Conservation (phyloP, 345 rosid species). For the Pistacia atlantica region DNA sequence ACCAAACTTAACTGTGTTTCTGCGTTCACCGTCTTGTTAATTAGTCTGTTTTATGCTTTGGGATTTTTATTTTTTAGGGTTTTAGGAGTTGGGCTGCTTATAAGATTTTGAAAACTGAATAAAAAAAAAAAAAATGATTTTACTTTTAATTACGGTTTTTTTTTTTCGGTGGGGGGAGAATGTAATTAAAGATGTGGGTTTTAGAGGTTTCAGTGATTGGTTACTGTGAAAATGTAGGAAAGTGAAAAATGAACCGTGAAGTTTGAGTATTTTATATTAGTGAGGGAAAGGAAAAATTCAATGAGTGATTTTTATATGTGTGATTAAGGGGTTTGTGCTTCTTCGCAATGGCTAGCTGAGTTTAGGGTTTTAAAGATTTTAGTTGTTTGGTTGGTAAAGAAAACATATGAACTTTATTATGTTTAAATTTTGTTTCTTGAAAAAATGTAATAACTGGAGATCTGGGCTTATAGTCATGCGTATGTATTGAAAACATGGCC, state of each 20-base stretch:
- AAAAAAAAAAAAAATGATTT: neutral
- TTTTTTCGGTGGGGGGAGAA: neutral
- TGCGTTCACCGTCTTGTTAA: neutral
- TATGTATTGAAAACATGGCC: too few species aligned
- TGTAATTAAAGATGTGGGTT: too few species aligned
- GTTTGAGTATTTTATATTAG: too few species aligned
- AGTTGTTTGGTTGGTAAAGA: neutral
- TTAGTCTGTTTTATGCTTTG: neutral
- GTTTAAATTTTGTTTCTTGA: neutral
- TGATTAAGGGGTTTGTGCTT: neutral
- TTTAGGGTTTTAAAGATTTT: conserved; percentile 10
- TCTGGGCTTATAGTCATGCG: neutral
- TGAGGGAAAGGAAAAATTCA: neutral
- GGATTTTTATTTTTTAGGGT: conserved; percentile 3
- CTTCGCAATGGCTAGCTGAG: neutral
- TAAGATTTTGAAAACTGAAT: neutral
- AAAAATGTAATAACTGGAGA: neutral
- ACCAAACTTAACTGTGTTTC: neutral
- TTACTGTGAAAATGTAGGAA: neutral
- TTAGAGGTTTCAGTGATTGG: neutral
- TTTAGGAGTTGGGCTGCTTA: neutral
- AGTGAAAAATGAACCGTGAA: neutral
- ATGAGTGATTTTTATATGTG: neutral
- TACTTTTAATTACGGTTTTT: neutral
- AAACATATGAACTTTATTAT: neutral